Percentiles rank a stretch among this genome's conserved stretches.
These are phyloP conservation scores for Angomonas ambiguus DNA, from an alignment of 208 protist species.

Conservation along the genomic window DNA sequence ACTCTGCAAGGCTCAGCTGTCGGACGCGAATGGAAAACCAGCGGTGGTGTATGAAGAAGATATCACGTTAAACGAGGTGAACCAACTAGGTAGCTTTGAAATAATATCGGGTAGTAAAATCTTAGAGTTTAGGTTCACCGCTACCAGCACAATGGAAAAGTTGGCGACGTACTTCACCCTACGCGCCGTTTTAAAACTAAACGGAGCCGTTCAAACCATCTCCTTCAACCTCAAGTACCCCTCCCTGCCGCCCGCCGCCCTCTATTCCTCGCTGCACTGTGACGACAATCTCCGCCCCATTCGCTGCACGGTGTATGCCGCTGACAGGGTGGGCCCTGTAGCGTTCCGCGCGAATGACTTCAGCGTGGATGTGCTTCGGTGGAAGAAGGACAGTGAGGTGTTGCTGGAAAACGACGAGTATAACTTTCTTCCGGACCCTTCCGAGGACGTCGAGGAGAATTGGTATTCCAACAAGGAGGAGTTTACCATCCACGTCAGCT, in stretches of 20 bases:
- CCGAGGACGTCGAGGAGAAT: conserved; percentile 5
- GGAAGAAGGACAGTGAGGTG: neutral
- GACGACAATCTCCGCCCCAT: conserved; percentile 23
- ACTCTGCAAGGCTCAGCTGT: conserved; percentile 25
- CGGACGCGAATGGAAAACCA: conserved; percentile 18
- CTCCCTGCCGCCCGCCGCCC: conserved; percentile 19
- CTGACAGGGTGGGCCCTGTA: conserved; percentile 27
- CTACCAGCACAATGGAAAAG: conserved; percentile 8
- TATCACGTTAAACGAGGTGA: conserved; percentile 32
- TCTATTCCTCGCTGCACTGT: conserved; percentile 24
- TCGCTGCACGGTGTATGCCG: conserved; percentile 27
- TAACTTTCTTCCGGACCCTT: conserved; percentile 3
- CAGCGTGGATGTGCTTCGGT: conserved; percentile 21
- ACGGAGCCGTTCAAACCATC: conserved; percentile 7
- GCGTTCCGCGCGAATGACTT: conserved; percentile 30
- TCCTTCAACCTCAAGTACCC: conserved; percentile 37
- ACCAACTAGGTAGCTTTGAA: conserved; percentile 27
- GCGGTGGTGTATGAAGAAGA: conserved; percentile 31
- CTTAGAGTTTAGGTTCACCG: conserved; percentile 40
- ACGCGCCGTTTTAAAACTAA: conserved; percentile 11
- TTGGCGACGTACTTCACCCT: conserved; percentile 26
- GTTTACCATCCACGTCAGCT: neutral
- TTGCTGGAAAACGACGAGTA: neutral
- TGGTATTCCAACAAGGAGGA: conserved; percentile 2
- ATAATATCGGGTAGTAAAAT: conserved; percentile 29